These are phyloP conservation scores for Coniochaeta hoffmannii DNA, from an alignment of 2,329 filamentous ascomycete species.

Conservation along the genomic window DNA sequence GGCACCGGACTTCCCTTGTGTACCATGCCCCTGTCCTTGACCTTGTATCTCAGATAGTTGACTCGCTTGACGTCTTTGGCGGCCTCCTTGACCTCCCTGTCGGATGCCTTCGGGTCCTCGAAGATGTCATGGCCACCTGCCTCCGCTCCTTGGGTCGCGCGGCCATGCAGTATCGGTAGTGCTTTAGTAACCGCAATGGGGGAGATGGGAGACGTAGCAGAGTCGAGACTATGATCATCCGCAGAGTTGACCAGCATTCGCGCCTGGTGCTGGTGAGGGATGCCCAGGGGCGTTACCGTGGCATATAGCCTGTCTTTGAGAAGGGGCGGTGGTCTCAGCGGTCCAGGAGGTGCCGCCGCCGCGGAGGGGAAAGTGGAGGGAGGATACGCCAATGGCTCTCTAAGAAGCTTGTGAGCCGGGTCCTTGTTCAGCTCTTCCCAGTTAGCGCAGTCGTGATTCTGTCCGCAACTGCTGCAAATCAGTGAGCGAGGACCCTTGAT, in stretches of 20 bases:
- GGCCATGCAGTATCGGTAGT: background rate
- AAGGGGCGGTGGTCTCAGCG: background rate
- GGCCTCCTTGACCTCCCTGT: background rate
- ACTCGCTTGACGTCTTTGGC: background rate
- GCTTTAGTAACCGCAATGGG: background rate
- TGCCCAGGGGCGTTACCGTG: background rate
- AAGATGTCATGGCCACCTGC: background rate
- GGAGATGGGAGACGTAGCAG: background rate
- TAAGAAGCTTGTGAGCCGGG: background rate
- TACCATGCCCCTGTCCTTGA: background rate
- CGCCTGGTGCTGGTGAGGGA: background rate
- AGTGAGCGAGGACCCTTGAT: background rate
- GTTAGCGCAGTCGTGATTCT: background rate
- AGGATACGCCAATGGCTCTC: background rate
- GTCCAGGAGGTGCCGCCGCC: background rate
- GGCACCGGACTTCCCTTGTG: background rate
- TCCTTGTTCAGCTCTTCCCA: background rate
- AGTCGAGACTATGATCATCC: background rate
- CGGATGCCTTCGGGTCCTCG: background rate
- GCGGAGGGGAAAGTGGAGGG: background rate
- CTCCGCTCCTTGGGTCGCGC: background rate
- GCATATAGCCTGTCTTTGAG: background rate
- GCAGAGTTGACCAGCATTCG: background rate
- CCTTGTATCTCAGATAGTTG: background rate
- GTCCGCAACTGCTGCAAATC: background rate